Evolutionary conservation across 805 yeast genomes (phyloP).

Genomic region (Metschnikowia corniflorae): DNA sequence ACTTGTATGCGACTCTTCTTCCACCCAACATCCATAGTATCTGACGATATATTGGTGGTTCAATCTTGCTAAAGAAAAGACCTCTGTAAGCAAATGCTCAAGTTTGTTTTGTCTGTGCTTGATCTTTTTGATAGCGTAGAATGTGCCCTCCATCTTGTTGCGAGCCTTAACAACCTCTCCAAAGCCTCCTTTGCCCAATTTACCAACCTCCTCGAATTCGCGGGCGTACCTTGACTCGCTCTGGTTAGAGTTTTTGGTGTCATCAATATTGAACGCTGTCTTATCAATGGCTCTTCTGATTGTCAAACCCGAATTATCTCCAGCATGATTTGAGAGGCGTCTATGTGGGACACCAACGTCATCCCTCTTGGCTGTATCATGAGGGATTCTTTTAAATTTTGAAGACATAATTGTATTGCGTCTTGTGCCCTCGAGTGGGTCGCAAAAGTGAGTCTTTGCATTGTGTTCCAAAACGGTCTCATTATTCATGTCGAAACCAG

Average conservation of each 20-base stretch:
- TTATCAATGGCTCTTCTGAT: not conserved
- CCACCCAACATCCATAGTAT: slow-evolving; percentile 97
- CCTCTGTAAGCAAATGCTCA: slow-evolving; percentile 83
- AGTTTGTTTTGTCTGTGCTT: slow-evolving; percentile 77
- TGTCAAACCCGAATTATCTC: not conserved
- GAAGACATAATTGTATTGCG: slow-evolving; percentile 14
- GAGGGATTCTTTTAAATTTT: slow-evolving; percentile 11
- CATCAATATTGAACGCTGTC: not conserved
- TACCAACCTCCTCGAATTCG: slow-evolving; percentile 93
- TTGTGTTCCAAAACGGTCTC: not conserved
- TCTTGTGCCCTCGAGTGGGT: not conserved
- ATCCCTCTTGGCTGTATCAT: slow-evolving; percentile 14
- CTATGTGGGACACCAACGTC: not conserved
- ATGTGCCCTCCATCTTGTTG: slow-evolving; percentile 88
- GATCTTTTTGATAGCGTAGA: slow-evolving; percentile 91
- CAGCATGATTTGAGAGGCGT: slow-evolving; percentile 2
- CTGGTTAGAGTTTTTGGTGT: not conserved
- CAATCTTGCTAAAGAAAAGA: slow-evolving; percentile 82
- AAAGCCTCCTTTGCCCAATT: slow-evolving; percentile 90
- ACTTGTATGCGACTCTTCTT: slow-evolving; percentile 46
- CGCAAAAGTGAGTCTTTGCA: not conserved
- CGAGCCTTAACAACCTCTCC: slow-evolving; percentile 98
- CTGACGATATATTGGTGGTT: slow-evolving; percentile 96
- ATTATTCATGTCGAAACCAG: slow-evolving; percentile 38
- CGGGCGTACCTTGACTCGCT: slow-evolving; percentile 60